Evolutionary conservation across 192 early-diverging fungal genomes (phyloP).

Genomic region (Chytriomyces sp.): DNA sequence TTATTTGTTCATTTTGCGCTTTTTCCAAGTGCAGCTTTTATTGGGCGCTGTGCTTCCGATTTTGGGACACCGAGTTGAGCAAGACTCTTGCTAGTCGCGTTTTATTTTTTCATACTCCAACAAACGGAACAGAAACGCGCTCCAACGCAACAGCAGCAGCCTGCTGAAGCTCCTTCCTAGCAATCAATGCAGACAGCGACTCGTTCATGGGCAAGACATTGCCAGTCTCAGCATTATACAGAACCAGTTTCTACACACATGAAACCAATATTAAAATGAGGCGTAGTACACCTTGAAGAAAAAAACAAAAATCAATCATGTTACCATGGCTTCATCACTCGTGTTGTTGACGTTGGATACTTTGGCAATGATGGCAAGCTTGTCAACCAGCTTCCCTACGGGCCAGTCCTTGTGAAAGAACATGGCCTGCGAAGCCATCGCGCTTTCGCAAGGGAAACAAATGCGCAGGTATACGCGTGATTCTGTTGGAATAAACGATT

Average conservation of each 20-base stretch:
- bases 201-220: constrained; percentile 7
- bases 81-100: background rate
- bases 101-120: background rate
- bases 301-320: background rate
- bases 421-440: background rate
- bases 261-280: too few species aligned
- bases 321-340: constrained; percentile 11
- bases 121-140: constrained; percentile 7
- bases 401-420: constrained; percentile 38
- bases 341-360: constrained; percentile 27
- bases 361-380: constrained; percentile 5
- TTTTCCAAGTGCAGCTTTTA: too few species aligned
- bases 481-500: constrained; percentile 22
- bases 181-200: background rate
- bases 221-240: constrained; percentile 3
- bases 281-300: too few species aligned
- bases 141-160: constrained; percentile 14
- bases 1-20: too few species aligned
- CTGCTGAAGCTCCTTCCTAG: background rate
- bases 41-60: background rate
- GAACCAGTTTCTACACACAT: constrained; percentile 12
- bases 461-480: constrained; percentile 25
- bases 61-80: background rate
- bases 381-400: constrained; percentile 30
- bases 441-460: constrained; percentile 23